Percentiles rank a stretch among this genome's conserved stretches.
phyloP scores from a whole-genome alignment of 768 basidiomycete genomes.

The Mycena rosella region DNA sequence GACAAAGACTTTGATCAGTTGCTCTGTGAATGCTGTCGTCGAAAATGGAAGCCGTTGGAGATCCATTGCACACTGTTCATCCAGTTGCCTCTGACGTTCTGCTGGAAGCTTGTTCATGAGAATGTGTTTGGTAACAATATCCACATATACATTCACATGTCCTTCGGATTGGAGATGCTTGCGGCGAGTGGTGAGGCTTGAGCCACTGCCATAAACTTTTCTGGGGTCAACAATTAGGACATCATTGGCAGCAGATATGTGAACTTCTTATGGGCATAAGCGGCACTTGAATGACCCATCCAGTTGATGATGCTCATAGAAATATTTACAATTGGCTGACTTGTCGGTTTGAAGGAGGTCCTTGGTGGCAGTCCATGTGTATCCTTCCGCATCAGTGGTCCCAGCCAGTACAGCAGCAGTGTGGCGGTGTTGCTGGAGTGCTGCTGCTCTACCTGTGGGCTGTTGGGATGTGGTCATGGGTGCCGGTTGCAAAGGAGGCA shows the following conservation, averaged over 20 bases:
- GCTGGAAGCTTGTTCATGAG: slow-evolving; percentile 1
- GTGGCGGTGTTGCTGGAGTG: not conserved
- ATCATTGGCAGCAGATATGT: not conserved
- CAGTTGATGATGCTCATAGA: not conserved
- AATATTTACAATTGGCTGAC: slow-evolving; percentile 12
- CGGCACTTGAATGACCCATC: slow-evolving; percentile 11
- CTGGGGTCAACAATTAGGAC: not conserved
- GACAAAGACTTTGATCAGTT: slow-evolving; percentile 13
- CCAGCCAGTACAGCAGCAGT: not conserved
- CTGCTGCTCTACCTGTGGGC: not conserved
- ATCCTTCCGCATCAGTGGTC: not conserved
- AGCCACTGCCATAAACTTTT: slow-evolving; percentile 5
- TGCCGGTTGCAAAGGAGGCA: not conserved
- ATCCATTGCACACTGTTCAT: not conserved
- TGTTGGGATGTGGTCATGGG: not conserved
- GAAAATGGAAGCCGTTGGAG: slow-evolving; percentile 1
- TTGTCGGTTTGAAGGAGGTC: not conserved
- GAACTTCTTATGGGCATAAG: slow-evolving; percentile 2
- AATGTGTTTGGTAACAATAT: not conserved
- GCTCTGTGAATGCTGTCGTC: not conserved
- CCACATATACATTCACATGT: not conserved
- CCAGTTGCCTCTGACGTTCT: not conserved
- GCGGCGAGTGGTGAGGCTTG: slow-evolving; percentile 10
- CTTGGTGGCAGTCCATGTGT: not conserved
- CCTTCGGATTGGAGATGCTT: not conserved